These are phyloP conservation scores for Cydonia oblonga DNA, from an alignment of 331 rosid genomes.

Conservation along the genomic window DNA sequence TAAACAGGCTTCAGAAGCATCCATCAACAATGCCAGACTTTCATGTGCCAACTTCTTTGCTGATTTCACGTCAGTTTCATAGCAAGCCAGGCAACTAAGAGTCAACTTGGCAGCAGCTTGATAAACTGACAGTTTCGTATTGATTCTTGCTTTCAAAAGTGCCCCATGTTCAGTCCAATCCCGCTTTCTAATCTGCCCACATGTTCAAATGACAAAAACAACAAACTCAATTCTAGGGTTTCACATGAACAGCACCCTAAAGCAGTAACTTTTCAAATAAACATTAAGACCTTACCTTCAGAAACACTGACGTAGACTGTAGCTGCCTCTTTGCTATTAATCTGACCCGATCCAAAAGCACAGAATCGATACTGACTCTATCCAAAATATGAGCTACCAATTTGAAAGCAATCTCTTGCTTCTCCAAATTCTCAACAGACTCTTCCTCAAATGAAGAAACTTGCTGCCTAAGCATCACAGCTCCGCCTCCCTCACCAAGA, in stretches of 20 bases:
- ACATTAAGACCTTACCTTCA: conserved; percentile 41
- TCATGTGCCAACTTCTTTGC: conserved; percentile 82
- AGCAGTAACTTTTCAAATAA: background rate
- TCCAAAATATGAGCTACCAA: conserved; percentile 68
- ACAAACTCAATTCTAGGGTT: background rate
- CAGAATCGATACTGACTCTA: conserved; percentile 40
- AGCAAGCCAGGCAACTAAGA: conserved; percentile 52
- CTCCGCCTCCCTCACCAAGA: conserved; percentile 48
- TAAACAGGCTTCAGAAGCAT: conserved; percentile 91
- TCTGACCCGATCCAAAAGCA: conserved; percentile 71
- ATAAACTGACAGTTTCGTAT: conserved; percentile 65
- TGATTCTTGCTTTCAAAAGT: conserved; percentile 72
- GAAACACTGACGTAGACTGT: conserved; percentile 65
- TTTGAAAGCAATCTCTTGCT: conserved; percentile 79
- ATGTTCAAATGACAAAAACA: conserved; percentile 10
- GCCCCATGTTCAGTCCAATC: conserved; percentile 94
- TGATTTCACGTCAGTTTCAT: conserved; percentile 66
- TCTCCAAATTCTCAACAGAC: conserved; percentile 76
- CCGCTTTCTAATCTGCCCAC: conserved; percentile 80
- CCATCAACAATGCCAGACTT: conserved; percentile 82
- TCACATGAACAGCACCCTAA: background rate
- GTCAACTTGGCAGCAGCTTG: conserved; percentile 62
- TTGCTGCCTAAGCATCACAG: conserved; percentile 48
- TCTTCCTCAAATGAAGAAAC: conserved; percentile 76
- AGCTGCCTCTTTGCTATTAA: conserved; percentile 73